Conservation (phyloP, 495 filamentous ascomycete species). For the Podospora australis region DNA sequence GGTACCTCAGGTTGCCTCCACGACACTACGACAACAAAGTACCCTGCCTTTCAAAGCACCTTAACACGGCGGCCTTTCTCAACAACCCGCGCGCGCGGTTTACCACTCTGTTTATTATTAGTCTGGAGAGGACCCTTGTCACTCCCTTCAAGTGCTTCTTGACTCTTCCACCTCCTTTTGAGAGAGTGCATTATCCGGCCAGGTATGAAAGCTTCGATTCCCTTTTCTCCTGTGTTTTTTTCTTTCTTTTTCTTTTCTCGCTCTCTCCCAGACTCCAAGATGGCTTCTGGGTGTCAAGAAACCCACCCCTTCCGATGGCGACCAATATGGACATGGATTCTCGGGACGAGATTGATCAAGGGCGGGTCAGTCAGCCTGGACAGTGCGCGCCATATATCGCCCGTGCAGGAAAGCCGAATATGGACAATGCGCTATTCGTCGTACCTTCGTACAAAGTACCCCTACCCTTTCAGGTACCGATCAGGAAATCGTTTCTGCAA, state of each 20-base stretch:
- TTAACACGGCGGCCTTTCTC: neutral
- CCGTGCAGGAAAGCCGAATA: slow-evolving; percentile 11
- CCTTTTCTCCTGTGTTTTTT: neutral
- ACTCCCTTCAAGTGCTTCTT: no score
- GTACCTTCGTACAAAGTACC: no score
- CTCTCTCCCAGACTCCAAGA: neutral
- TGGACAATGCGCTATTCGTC: slow-evolving; percentile 14
- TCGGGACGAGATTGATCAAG: neutral
- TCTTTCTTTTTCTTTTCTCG: neutral
- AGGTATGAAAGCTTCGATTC: no score
- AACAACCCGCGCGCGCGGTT: neutral
- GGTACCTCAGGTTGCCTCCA: no score
- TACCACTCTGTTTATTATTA: slow-evolving; percentile 1
- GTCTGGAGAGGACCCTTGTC: neutral
- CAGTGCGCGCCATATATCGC: slow-evolving; percentile 11
- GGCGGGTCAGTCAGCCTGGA: slow-evolving; percentile 2
- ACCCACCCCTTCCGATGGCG: neutral
- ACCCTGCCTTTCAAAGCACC: no score
- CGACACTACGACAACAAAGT: no score
- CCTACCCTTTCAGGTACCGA: no score
- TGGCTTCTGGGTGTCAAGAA: neutral
- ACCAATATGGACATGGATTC: slow-evolving; percentile 2
- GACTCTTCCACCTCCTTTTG: no score
- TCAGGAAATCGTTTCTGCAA: no score
- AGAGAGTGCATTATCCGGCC: neutral